Evolutionary conservation across 2,329 filamentous ascomycete species (phyloP), one percentile per base, ranked within the genome.

Genomic region (Trichoderma sp.): DNA sequence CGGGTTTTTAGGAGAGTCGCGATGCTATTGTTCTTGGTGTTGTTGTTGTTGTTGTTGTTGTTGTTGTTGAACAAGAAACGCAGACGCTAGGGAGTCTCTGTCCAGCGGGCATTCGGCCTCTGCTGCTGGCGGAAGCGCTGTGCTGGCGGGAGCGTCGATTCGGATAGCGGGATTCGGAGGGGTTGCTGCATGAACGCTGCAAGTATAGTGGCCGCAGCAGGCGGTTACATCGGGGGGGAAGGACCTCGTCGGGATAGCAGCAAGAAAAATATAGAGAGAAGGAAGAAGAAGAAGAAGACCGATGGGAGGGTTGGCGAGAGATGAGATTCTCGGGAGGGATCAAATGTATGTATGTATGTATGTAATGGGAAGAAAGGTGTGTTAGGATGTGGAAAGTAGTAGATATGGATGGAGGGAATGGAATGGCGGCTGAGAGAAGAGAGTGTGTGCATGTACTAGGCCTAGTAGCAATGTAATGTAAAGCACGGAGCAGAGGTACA

Each of bases 141-240:
- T 56, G 36, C 67, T 58, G 67, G 73, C 39, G 34, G 57, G 61
- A 60, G 61, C 7, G 71, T 66, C 61, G 70, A 39, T 39, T 34
- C 43, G 64, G 58, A 58, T 53, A 39, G 71, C 65, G 57, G 51
- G 64, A 70, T 60, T 63, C 43, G 68, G 71, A 73, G 71, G 73
- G 71, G 68, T 68, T 56, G 71, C 30, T 71, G 72, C 73, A 74
- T 73, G 26, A 56, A 70, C 47, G 64, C 58, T 72, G 65, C 53
- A 56, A 56, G 28, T 67, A 65, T 63, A 61, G 69, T 68, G 69
- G 57, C 36, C 43, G 71, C 32, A 68, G 71, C n/a, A 53, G 57
- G 36, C 56, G 62, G 70, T 36, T 53, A 66, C 57, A 67, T 58
- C 72, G 63, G 58, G 24, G 63, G 36, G 32, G 47, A n/a, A 58